A percentile compares a stretch with the other conserved stretches of the same genome.
These are phyloP conservation scores for Aspergillus leporis DNA, from an alignment of 495 filamentous ascomycete genomes.

Conservation along the genomic window DNA sequence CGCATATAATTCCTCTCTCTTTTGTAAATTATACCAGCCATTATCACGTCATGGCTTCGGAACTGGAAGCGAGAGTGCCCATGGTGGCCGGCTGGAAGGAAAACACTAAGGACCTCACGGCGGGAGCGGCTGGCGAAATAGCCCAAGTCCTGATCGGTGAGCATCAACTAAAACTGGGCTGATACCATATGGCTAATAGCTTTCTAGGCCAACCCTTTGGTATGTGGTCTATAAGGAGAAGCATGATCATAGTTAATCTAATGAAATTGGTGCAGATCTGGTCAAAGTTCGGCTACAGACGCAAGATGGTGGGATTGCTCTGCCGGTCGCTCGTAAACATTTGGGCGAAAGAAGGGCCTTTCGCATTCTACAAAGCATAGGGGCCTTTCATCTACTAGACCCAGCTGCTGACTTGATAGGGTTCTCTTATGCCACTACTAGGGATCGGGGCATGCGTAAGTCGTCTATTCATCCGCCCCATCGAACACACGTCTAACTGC, in stretches of 20 bases:
- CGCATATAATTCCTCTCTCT: background rate
- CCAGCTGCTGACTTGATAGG: conserved; percentile 57
- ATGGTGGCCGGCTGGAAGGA: background rate
- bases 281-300: conserved; percentile 89
- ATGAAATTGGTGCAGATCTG: conserved; percentile 50
- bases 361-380: conserved; percentile 63
- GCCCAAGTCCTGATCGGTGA: conserved; percentile 78
- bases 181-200: background rate
- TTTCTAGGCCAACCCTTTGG: conserved; percentile 75
- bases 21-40: background rate
- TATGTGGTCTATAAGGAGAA: background rate
- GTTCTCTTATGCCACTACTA: conserved; percentile 77
- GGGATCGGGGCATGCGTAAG: conserved; percentile 83
- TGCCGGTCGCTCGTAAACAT: conserved; percentile 68
- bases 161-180: background rate
- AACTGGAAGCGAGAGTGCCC: background rate
- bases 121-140: conserved; percentile 77
- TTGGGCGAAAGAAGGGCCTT: conserved; percentile 66
- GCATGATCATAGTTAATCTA: background rate
- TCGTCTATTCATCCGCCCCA: background rate
- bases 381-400: conserved; percentile 68
- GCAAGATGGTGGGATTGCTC: conserved; percentile 62
- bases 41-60: background rate
- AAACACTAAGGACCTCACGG: conserved; percentile 68
- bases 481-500: background rate